Evolutionary conservation across 176 grass and related monocot species (phyloP).

Genomic region (Phoenix roebelenii): DNA sequence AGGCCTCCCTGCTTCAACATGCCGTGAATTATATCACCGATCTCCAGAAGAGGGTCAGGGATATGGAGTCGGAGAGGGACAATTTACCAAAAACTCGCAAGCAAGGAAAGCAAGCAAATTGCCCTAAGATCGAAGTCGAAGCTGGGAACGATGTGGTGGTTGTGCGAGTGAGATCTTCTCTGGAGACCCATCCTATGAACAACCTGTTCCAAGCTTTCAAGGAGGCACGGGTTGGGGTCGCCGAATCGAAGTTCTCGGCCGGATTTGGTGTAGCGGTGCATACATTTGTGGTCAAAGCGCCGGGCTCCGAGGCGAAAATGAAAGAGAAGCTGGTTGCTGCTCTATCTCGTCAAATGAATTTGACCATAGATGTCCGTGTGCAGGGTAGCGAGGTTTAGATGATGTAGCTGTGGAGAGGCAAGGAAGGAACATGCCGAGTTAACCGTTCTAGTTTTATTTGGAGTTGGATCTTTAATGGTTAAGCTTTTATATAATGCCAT

Average conservation of each 20-base stretch:
- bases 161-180: slow-evolving; percentile 65
- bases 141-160: slow-evolving; percentile 70
- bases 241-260: slow-evolving; percentile 55
- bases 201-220: slow-evolving; percentile 75
- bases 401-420: too few relatives aligned
- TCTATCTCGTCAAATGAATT: slow-evolving; percentile 47
- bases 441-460: too few relatives aligned
- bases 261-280: slow-evolving; percentile 50
- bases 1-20: slow-evolving; percentile 80
- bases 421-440: too few relatives aligned
- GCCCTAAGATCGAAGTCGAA: slow-evolving; percentile 74
- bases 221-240: slow-evolving; percentile 51
- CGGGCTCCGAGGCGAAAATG: slow-evolving; percentile 62
- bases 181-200: slow-evolving; percentile 55
- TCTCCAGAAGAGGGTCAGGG: slow-evolving; percentile 85
- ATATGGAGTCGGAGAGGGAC: slow-evolving; percentile 77
- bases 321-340: slow-evolving; percentile 70
- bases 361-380: slow-evolving; percentile 16
- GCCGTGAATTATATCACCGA: slow-evolving; percentile 89
- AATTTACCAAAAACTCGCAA: slow-evolving; percentile 32
- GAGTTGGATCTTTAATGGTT: too few relatives aligned
- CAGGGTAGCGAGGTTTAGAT: slow-evolving; percentile 5
- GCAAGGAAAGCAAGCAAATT: slow-evolving; percentile 21
- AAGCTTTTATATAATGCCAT: too few relatives aligned
- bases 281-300: slow-evolving; percentile 70